These are phyloP conservation scores for Calonectria leucothoes DNA, from an alignment of 2,329 filamentous ascomycete species.

Conservation along the genomic window DNA sequence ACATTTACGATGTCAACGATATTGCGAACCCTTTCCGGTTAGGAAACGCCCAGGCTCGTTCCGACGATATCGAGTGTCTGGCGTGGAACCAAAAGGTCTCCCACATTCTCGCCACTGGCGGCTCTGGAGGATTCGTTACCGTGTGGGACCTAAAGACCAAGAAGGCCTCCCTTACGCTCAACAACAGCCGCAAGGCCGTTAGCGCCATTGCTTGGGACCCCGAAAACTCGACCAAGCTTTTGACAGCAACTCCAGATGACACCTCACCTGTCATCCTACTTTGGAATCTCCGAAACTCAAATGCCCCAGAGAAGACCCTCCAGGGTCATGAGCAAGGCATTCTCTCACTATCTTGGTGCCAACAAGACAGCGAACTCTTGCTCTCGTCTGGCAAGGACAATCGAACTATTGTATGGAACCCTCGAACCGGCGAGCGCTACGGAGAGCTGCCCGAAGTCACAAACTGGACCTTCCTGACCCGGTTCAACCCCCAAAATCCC, in stretches of 20 bases:
- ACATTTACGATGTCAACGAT: constrained; percentile 94
- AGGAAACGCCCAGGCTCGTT: constrained; percentile 86
- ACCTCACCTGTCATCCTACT: constrained; percentile 87
- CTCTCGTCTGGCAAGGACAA: constrained; percentile 98
- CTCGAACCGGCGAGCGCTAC: constrained; percentile 85
- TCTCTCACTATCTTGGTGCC: constrained; percentile 94
- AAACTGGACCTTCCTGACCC: constrained; percentile 98
- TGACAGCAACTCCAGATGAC: constrained; percentile 92
- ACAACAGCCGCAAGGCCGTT: constrained; percentile 93
- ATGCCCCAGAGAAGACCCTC: constrained; percentile 89
- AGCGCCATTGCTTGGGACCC: constrained; percentile 98
- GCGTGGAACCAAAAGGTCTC: constrained; percentile 99
- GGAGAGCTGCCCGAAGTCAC: constrained; percentile 97
- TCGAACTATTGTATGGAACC: constrained; percentile 95
- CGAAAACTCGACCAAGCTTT: constrained; percentile 91
- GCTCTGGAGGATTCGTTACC: constrained; percentile 92
- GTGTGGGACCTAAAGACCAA: constrained; percentile 99
- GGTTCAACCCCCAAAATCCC: constrained; percentile 94
- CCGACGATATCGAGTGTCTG: constrained; percentile 94
- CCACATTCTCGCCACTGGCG: constrained; percentile 95
- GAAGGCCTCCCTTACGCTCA: constrained; percentile 95
- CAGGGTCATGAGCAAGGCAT: constrained; percentile 95
- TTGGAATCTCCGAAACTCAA: constrained; percentile 97
- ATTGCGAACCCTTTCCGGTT: constrained; percentile 88
- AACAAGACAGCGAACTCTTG: constrained; percentile 87